Evolutionary conservation across 2,329 filamentous ascomycete genomes (phyloP).

Genomic region (Drechmeria coniospora): DNA sequence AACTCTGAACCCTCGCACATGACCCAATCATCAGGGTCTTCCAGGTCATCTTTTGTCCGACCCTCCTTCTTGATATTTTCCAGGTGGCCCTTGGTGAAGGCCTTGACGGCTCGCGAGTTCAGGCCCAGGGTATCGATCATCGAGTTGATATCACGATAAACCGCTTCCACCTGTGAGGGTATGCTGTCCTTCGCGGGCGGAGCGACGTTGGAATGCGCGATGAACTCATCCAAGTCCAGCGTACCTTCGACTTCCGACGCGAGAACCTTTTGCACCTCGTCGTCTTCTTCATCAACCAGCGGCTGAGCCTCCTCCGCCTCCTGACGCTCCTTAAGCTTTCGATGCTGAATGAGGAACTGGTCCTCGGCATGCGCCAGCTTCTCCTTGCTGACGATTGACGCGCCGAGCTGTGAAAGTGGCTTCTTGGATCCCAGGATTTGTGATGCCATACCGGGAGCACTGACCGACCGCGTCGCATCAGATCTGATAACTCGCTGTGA

Average conservation of each 20-base stretch:
- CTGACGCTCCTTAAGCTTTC: constrained; percentile 35
- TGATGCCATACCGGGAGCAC: constrained; percentile 43
- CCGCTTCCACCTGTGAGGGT: constrained; percentile 46
- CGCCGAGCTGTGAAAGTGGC: constrained; percentile 19
- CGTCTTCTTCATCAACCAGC: constrained; percentile 54
- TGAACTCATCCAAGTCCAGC: constrained; percentile 49
- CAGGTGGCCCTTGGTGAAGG: constrained; percentile 53
- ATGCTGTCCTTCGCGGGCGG: constrained; percentile 40
- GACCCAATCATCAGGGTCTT: constrained; percentile 53
- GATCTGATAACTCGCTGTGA: constrained; percentile 32
- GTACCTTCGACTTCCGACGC: constrained; percentile 45
- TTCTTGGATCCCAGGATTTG: constrained; percentile 31
- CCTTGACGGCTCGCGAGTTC: constrained; percentile 54
- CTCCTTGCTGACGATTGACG: constrained; percentile 24
- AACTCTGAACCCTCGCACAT: constrained; percentile 63
- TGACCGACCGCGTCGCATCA: constrained; percentile 41
- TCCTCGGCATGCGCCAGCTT: constrained; percentile 22
- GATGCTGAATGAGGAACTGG: constrained; percentile 32
- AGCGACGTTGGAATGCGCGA: constrained; percentile 42
- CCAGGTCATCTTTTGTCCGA: constrained; percentile 52
- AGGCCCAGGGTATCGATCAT: constrained; percentile 91
- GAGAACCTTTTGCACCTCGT: constrained; percentile 48
- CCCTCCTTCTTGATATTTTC: constrained; percentile 35
- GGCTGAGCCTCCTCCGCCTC: constrained; percentile 41
- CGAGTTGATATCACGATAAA: constrained; percentile 71